Base-by-base conservation (phyloP, 2,329 filamentous ascomycete genomes). In the Cordyceps tenuipes region DNA sequence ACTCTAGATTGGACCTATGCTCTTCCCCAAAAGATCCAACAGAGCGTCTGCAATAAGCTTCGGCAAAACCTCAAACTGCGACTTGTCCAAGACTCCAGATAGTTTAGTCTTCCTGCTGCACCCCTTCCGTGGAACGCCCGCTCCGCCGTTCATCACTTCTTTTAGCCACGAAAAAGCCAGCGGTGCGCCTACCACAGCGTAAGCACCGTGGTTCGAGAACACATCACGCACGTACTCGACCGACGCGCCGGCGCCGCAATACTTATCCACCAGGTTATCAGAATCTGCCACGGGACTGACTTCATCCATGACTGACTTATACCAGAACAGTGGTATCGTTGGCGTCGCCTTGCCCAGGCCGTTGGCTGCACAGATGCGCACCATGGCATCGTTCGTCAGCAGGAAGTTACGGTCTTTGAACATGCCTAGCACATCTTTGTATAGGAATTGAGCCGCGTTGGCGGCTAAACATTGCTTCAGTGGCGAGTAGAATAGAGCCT, bases 401-500 rank as follows among this genome's bases (percentile, higher is more conserved):
- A 57, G 12, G n/a, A 57, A 39, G 17, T 57, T 21, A 12, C 31
- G 53, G 17, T 50, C 59, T 12, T 23, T 51, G 4, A 61, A 61
- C 59, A 57, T 57, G 46, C 47, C 52, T 19, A 56, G 47, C 49
- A 61, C 48, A 6, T 61, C 39, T 13, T 39, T 31, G 21, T 23
- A 51, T 2, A 48, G 3, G 8, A 57, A 61, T 2, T 3, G n/a
- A 3, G 43, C 52, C 15, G 47, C 52, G 26, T 56, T 17, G 13
- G 53, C 59, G n/a, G 34, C 26, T 23, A 67, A n/a, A 62, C 64
- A 64, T 62, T 67, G 59, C 65, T 48, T 26, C 8, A 66, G 62
- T 0, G 63, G 62, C 34, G 72, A 5, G 61, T 64, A 61, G 19
- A 61, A 57, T 2, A 73, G 74, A 66, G 69, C 17, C 19, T 29